A percentile compares a stretch with the other conserved stretches of the same genome.
Evolutionary conservation across 2,329 filamentous ascomycete species (phyloP).

Genomic region (Ramularia collo-cygni): DNA sequence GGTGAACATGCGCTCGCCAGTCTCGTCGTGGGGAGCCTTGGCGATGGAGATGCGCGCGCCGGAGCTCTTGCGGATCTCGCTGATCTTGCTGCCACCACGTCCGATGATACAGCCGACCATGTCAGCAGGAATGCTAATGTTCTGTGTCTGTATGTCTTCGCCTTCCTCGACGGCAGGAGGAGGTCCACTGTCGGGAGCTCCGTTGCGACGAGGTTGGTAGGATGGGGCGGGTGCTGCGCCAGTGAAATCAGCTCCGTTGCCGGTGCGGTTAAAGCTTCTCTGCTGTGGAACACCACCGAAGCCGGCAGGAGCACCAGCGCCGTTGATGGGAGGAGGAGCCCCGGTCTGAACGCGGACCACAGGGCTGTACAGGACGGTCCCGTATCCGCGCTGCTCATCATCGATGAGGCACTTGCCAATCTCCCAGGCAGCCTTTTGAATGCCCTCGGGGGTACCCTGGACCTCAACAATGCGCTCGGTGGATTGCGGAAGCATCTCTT

Average conservation of each 20-base stretch:
- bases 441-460: slow-evolving; percentile 87
- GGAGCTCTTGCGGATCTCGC: slow-evolving; percentile 94
- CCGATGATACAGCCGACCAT: slow-evolving; percentile 99
- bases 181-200: slow-evolving; percentile 67
- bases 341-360: slow-evolving; percentile 75
- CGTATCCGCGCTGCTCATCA: slow-evolving; percentile 94
- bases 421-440: slow-evolving; percentile 95
- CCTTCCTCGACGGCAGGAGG: slow-evolving; percentile 92
- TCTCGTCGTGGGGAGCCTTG: slow-evolving; percentile 94
- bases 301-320: slow-evolving; percentile 42
- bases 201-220: slow-evolving; percentile 64
- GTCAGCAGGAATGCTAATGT: slow-evolving; percentile 98
- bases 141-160: slow-evolving; percentile 96
- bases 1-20: slow-evolving; percentile 98
- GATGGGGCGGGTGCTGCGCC: slow-evolving; percentile 57
- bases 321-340: slow-evolving; percentile 47
- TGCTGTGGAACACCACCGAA: slow-evolving; percentile 31
- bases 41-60: slow-evolving; percentile 96
- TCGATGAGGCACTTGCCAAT: slow-evolving; percentile 98
- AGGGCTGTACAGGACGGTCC: slow-evolving; percentile 96
- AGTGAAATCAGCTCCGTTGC: slow-evolving; percentile 96
- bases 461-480: slow-evolving; percentile 97
- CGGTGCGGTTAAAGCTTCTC: slow-evolving; percentile 81
- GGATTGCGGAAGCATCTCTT: slow-evolving; percentile 98
- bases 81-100: slow-evolving; percentile 91